Percentiles rank a stretch among this genome's conserved stretches.
Evolutionary conservation across 129 eudicot genomes (phyloP).

Genomic region (sunflower (Helianthus annuus)): DNA sequence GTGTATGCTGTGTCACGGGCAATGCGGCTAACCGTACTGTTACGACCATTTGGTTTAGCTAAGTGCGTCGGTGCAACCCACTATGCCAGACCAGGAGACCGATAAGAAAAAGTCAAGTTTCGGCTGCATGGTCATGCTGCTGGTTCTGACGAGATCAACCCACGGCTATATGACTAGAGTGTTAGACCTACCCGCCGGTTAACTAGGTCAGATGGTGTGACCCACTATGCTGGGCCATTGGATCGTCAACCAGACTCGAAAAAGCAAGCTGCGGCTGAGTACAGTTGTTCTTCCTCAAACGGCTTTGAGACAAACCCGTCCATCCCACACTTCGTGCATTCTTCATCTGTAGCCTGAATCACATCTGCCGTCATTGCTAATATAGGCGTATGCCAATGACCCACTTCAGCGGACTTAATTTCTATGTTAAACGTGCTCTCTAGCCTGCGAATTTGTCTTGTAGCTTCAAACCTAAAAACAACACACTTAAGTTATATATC

Average conservation of each 20-base stretch:
- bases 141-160: too few species aligned
- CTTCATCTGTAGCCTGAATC: slow-evolving; percentile 75
- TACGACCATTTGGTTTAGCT: neutral
- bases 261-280: slow-evolving; percentile 76
- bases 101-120: too few species aligned
- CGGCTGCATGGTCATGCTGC: neutral
- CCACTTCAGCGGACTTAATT: slow-evolving; percentile 37
- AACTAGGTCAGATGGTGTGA: neutral
- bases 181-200: neutral
- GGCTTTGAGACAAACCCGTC: slow-evolving; percentile 90
- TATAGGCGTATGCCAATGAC: slow-evolving; percentile 84
- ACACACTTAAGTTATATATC: neutral
- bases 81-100: neutral
- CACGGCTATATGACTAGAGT: neutral
- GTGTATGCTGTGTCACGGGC: neutral
- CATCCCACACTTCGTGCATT: slow-evolving; percentile 80
- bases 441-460: slow-evolving; percentile 52
- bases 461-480: slow-evolving; percentile 80
- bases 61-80: neutral
- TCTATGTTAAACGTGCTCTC: slow-evolving; percentile 44
- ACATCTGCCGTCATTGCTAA: slow-evolving; percentile 98
- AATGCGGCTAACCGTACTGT: neutral
- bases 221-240: neutral
- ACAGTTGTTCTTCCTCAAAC: slow-evolving; percentile 69
- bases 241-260: slow-evolving; percentile 54